These are phyloP conservation scores for Lepidium sativum DNA, from an alignment of 345 rosid species.

Conservation along the genomic window DNA sequence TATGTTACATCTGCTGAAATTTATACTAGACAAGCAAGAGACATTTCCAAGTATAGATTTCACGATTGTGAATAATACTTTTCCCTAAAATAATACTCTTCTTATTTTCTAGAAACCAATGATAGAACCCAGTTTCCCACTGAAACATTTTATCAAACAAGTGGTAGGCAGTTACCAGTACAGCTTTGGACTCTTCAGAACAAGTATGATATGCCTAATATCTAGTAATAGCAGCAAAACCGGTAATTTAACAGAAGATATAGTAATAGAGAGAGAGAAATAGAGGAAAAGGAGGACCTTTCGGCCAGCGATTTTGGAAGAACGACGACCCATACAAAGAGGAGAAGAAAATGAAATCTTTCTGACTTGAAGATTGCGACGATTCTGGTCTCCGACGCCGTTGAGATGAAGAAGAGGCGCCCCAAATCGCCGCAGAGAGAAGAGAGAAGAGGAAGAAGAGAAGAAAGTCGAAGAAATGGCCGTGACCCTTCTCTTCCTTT, in stretches of 20 bases:
- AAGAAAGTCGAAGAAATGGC: no score
- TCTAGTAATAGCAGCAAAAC: background rate
- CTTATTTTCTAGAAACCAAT: background rate
- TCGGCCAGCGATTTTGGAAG: conserved; percentile 81
- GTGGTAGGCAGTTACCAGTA: background rate
- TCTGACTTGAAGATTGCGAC: conserved; percentile 26
- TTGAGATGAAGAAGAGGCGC: no score
- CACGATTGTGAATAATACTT: background rate
- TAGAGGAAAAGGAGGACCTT: conserved; percentile 39
- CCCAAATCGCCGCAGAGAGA: no score
- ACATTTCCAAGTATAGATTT: background rate
- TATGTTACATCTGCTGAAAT: background rate
- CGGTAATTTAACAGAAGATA: no score
- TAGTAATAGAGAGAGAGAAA: background rate
- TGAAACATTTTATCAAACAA: conserved; percentile 13
- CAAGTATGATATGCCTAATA: background rate
- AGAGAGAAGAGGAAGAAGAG: no score
- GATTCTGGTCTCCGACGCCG: no score
- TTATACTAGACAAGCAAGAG: background rate
- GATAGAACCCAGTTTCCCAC: background rate
- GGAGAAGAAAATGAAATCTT: conserved; percentile 56
- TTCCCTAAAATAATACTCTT: no score
- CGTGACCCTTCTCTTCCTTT: no score
- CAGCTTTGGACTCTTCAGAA: background rate
- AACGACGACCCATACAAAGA: conserved; percentile 84